These are phyloP conservation scores for Morella rubra DNA, from an alignment of 306 rosid species.

Conservation along the genomic window DNA sequence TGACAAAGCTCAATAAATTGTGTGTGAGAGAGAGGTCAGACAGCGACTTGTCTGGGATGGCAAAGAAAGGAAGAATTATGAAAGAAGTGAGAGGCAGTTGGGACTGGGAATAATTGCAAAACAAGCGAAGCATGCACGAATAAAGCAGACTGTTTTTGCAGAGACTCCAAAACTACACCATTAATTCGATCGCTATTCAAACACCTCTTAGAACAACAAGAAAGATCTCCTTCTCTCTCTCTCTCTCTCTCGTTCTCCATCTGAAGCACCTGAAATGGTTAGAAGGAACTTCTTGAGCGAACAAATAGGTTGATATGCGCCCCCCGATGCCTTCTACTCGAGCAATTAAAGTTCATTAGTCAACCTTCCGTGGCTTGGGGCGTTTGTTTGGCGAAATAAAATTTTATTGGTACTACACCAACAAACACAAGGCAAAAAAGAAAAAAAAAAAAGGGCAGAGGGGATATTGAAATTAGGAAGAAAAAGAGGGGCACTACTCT, in stretches of 20 bases:
- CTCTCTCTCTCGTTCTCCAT: constrained; percentile 6
- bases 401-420: not conserved
- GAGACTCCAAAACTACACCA: constrained; percentile 31
- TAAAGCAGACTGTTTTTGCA: constrained; percentile 42
- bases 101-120: constrained; percentile 43
- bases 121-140: constrained; percentile 55
- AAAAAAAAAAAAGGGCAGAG: constrained; percentile 19
- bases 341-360: not conserved
- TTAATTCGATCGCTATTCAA: constrained; percentile 4
- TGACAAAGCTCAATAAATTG: constrained; percentile 25
- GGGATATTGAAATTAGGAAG: not conserved
- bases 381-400: not conserved
- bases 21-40: constrained; percentile 38
- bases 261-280: not conserved
- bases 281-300: constrained; percentile 27
- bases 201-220: constrained; percentile 15
- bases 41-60: constrained; percentile 52
- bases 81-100: constrained; percentile 49
- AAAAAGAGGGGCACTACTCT: constrained; percentile 23
- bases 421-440: not conserved
- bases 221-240: constrained; percentile 32
- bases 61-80: constrained; percentile 52
- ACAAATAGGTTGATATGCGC: constrained; percentile 8
- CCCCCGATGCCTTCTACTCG: not conserved
- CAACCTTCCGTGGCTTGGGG: not conserved